phyloP scores from a whole-genome alignment of 2,329 filamentous ascomycete genomes.

The Penicillium sumatraense region DNA sequence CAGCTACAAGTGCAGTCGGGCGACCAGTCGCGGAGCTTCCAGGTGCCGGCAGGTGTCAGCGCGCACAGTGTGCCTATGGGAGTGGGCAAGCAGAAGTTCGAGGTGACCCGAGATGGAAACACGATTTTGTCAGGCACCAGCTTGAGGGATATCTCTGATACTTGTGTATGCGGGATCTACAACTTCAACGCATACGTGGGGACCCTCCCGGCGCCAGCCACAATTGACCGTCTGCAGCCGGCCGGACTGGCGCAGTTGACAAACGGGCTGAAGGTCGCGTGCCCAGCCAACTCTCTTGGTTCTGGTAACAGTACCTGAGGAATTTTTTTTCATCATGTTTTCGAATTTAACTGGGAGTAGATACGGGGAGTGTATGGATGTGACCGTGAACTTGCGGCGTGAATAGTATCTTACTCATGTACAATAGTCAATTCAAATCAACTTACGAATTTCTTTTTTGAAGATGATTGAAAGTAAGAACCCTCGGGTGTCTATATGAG shows the following conservation, averaged over 20 bases:
- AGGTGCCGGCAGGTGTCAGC: constrained; percentile 53
- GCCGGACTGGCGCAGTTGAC: constrained; percentile 35
- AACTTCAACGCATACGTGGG: constrained; percentile 64
- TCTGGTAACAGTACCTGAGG: neutral
- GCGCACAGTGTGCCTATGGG: constrained; percentile 54
- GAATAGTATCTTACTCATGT: no score
- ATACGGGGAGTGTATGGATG: no score
- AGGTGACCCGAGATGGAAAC: constrained; percentile 46
- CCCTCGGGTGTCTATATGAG: no score
- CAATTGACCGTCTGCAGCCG: constrained; percentile 42
- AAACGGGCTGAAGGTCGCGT: constrained; percentile 34
- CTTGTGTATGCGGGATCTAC: constrained; percentile 57
- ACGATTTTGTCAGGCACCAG: constrained; percentile 54
- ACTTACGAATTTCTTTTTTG: no score
- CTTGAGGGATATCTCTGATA: constrained; percentile 54
- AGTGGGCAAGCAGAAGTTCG: constrained; percentile 54
- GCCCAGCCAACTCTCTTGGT: constrained; percentile 34
- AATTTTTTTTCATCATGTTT: no score
- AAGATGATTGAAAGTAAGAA: no score
- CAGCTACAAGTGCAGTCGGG: constrained; percentile 54
- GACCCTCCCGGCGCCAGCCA: constrained; percentile 46
- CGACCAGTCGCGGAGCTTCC: constrained; percentile 47
- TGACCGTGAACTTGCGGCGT: no score
- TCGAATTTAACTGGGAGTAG: neutral
- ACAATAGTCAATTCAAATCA: no score